Conservation (phyloP, 140 eudicot genomes). For the Cichorium intybus region DNA sequence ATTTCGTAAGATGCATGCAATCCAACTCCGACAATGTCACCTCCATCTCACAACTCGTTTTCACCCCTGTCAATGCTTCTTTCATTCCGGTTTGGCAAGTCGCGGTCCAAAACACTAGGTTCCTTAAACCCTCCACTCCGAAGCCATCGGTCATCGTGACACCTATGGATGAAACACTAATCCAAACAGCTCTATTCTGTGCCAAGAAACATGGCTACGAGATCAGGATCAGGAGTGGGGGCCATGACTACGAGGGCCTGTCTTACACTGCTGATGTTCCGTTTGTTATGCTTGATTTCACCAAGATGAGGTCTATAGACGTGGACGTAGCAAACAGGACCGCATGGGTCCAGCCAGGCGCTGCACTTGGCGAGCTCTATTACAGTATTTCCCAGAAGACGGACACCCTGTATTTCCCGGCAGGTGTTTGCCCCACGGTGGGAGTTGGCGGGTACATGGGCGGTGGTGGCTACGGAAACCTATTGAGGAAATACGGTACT, state of each 20-base stretch:
- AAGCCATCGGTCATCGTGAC: not conserved
- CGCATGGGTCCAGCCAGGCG: not conserved
- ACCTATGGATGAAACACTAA: not conserved
- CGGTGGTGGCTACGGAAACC: slow-evolving; percentile 15
- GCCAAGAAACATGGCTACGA: not conserved
- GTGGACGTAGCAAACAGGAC: not conserved
- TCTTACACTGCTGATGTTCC: not conserved
- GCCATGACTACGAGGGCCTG: too few relatives aligned
- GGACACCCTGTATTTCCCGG: too few relatives aligned
- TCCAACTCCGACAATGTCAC: too few relatives aligned
- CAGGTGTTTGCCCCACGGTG: too few relatives aligned
- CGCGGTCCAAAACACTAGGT: too few relatives aligned
- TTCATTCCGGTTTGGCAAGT: not conserved
- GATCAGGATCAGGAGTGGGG: not conserved
- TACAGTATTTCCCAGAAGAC: not conserved
- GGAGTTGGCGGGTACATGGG: slow-evolving; percentile 7
- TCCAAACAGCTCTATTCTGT: not conserved
- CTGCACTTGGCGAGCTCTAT: not conserved
- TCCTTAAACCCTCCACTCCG: not conserved
- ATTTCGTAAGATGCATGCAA: too few relatives aligned
- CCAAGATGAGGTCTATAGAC: not conserved
- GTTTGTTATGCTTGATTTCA: not conserved
- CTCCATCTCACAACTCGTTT: not conserved
- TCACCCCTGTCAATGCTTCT: not conserved
- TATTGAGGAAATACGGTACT: not conserved